Conservation (phyloP, 1,284 basidiomycete species). For the Apiotrichum montevideense region DNA sequence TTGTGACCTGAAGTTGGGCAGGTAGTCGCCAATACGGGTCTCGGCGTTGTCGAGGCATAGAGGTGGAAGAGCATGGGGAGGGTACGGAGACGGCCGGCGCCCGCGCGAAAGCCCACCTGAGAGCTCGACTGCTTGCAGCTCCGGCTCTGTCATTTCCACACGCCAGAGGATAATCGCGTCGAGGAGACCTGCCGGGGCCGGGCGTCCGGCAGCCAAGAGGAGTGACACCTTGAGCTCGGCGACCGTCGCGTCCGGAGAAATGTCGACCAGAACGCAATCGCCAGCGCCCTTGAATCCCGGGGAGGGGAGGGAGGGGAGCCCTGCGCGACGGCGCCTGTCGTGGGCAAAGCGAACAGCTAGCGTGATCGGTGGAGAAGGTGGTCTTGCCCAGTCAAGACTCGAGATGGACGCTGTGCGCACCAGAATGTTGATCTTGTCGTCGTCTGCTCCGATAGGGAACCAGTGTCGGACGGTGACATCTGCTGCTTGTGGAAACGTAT, state of each 20-base stretch:
- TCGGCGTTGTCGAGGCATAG: conserved; percentile 25
- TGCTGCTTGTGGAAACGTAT: neutral
- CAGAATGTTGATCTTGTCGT: conserved; percentile 22
- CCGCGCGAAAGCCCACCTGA: conserved; percentile 34
- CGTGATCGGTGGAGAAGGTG: conserved; percentile 3
- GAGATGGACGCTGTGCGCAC: conserved; percentile 21
- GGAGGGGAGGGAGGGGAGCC: neutral
- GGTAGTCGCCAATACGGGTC: conserved; percentile 29
- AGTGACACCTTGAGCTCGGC: conserved; percentile 35
- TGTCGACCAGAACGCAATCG: conserved; percentile 29
- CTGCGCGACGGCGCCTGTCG: neutral
- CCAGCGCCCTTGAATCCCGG: neutral
- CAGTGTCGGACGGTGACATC: conserved; percentile 16
- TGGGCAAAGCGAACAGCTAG: conserved; percentile 7
- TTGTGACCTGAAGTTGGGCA: conserved; percentile 18
- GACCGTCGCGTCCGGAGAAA: conserved; percentile 26
- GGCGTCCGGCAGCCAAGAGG: conserved; percentile 28
- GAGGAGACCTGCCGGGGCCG: conserved; percentile 8
- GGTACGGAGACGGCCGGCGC: conserved; percentile 32
- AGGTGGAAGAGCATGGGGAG: conserved; percentile 32
- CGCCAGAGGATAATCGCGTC: conserved; percentile 35
- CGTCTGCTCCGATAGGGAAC: conserved; percentile 11
- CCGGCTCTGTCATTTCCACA: conserved; percentile 39
- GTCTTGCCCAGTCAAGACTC: conserved; percentile 6
- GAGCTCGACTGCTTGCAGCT: conserved; percentile 39